Evolutionary conservation across 352 stramenopile genomes (phyloP), one percentile per base, ranked within the genome.

Genomic region (Pythium pyrilobum): DNA sequence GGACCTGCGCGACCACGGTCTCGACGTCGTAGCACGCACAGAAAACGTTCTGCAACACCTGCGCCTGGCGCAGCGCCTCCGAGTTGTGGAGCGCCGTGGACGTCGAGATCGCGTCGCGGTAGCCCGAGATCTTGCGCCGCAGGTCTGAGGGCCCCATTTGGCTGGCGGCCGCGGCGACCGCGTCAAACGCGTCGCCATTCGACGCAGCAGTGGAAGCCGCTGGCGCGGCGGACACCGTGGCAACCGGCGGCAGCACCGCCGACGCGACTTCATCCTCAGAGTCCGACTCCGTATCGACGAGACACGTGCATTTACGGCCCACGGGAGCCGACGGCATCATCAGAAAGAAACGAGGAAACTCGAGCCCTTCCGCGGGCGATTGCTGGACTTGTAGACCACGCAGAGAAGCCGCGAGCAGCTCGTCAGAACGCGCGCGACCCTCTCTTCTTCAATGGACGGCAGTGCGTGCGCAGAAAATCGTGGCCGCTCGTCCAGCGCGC

Each of bases 21-120:
- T 89, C 77, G 10, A 74, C 64, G 39, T 89, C 77, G 58, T 91
- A 91, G 55, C 76, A 89, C 11, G 70, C 70, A 52, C 81, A 91
- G 52, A 91, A 91, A 21, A 91, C 71, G 49, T 89, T 91, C 48
- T 77, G 68, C 5, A 91, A 69, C 9, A 71, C 52, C 29, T 72
- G 56, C 20, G 81, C 71, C 27, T 81, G 72, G n/a, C 78, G 69
- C 39, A 91, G 45, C 23, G 70, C 74, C 54, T 89, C 78, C 2
- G 72, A 81, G 49, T 89, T 86, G 62, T 91, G 81, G 25, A 89
- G 66, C 41, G 81, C 81, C 47, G 79, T 77, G 1, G 77, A 90
- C 18, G 75, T 73, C 47, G 77, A 77, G 45, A 87, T 72, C 15
- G 67, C 66, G 62, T 88, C 77, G 33, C 72, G 69, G 23, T 68